These are phyloP conservation scores for Heliamphora exappendiculata DNA, from an alignment of 148 eudicot genomes.

Conservation along the genomic window DNA sequence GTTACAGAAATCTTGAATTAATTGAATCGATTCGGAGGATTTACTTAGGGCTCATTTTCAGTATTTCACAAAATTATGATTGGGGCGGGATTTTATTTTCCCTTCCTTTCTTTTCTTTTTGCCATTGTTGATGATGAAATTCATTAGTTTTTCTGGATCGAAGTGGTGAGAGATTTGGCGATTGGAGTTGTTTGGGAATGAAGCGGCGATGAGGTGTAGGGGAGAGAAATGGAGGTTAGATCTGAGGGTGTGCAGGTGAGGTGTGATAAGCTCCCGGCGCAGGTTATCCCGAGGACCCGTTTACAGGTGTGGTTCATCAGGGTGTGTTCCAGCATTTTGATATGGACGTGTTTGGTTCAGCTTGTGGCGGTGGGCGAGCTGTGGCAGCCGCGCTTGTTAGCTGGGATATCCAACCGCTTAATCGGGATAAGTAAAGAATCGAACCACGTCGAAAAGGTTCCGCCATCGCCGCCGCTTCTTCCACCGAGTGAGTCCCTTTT, in stretches of 20 bases:
- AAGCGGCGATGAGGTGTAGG: constrained; percentile 48
- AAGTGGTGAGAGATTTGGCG: background rate
- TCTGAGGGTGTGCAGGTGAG: constrained; percentile 47
- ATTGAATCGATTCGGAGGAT: background rate
- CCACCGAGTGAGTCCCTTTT: constrained; percentile 56
- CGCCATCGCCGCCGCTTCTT: constrained; percentile 27
- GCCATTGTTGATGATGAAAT: background rate
- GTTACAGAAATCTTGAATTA: background rate
- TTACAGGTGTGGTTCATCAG: constrained; percentile 79
- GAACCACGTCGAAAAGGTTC: constrained; percentile 14
- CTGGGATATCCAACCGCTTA: constrained; percentile 30
- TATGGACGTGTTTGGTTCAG: constrained; percentile 92
- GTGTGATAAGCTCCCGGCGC: constrained; percentile 46
- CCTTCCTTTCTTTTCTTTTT: too few relatives aligned
- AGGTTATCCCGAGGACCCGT: constrained; percentile 52
- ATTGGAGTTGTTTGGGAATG: constrained; percentile 20
- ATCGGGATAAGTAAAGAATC: constrained; percentile 22
- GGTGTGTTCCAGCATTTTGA: constrained; percentile 77
- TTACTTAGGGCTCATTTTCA: background rate
- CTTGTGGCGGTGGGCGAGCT: constrained; percentile 73
- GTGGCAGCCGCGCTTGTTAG: constrained; percentile 65
- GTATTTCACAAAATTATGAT: background rate
- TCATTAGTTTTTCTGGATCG: background rate
- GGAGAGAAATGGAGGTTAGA: constrained; percentile 70
- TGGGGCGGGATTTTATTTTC: background rate